A percentile compares a stretch with the other conserved stretches of the same genome.
These are phyloP conservation scores for Phytophthora crassamura DNA, from an alignment of 352 stramenopile species.

Conservation along the genomic window DNA sequence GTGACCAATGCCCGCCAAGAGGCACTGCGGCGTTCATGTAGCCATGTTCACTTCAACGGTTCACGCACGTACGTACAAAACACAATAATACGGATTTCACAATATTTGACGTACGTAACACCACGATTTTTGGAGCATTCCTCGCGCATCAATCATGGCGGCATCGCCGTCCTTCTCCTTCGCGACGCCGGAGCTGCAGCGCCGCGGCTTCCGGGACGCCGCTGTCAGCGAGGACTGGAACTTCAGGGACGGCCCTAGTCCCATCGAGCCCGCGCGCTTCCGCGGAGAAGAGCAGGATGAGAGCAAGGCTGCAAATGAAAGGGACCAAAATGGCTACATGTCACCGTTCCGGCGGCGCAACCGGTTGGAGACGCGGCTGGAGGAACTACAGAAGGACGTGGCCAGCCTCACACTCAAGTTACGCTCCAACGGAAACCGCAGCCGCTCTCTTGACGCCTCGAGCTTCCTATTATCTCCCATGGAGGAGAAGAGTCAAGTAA, in stretches of 20 bases:
- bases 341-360: conserved; percentile 62
- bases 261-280: conserved; percentile 20
- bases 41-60: too few relatives aligned
- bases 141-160: conserved; percentile 14
- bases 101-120: too few relatives aligned
- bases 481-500: conserved; percentile 13
- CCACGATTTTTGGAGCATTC: too few relatives aligned
- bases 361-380: conserved; percentile 64
- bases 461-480: too few relatives aligned
- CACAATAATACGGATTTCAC: too few relatives aligned
- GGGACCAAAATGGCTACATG: too few relatives aligned
- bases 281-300: conserved; percentile 27
- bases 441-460: conserved; percentile 44
- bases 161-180: conserved; percentile 31
- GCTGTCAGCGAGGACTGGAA: conserved; percentile 27
- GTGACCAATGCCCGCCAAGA: conserved; percentile 4
- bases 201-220: neutral
- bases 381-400: conserved; percentile 80
- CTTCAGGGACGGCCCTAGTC: conserved; percentile 27
- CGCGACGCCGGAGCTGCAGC: conserved; percentile 30
- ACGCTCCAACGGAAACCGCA: conserved; percentile 41
- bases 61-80: too few relatives aligned
- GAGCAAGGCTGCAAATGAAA: conserved; percentile 12
- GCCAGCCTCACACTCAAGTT: conserved; percentile 78
- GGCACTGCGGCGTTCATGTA: conserved; percentile 16